Conservation (phyloP, 768 basidiomycete genomes). For the Rhodotorula diobovata region DNA sequence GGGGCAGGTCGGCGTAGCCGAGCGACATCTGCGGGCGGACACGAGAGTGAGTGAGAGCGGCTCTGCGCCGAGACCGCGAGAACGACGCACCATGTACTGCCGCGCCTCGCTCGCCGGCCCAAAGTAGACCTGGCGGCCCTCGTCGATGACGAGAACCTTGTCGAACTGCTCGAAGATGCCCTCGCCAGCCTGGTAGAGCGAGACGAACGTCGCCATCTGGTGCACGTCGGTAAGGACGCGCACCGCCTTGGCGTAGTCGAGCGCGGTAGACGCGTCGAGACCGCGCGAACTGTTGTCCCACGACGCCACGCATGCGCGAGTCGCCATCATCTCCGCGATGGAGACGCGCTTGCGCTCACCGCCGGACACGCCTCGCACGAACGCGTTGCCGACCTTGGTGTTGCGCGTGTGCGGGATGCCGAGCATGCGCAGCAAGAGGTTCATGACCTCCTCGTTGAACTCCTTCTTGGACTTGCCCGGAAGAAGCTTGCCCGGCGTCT, state of each 20-base stretch:
- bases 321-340: slow-evolving; percentile 50
- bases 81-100: slow-evolving; percentile 55
- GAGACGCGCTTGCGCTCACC: slow-evolving; percentile 54
- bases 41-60: too few relatives aligned
- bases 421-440: slow-evolving; percentile 53
- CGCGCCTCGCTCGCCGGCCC: slow-evolving; percentile 61
- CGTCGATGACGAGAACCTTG: slow-evolving; percentile 73
- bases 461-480: slow-evolving; percentile 34
- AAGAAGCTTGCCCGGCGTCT: slow-evolving; percentile 50
- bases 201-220: slow-evolving; percentile 66
- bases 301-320: slow-evolving; percentile 46
- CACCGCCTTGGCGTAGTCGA: slow-evolving; percentile 75
- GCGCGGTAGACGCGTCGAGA: slow-evolving; percentile 70
- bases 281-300: slow-evolving; percentile 63
- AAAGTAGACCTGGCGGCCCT: slow-evolving; percentile 69
- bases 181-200: slow-evolving; percentile 80
- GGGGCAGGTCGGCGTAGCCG: slow-evolving; percentile 47
- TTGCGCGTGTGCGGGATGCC: slow-evolving; percentile 53
- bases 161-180: slow-evolving; percentile 59
- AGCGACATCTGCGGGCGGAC: slow-evolving; percentile 49
- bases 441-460: slow-evolving; percentile 51
- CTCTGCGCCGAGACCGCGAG: too few relatives aligned
- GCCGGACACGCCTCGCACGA: slow-evolving; percentile 52
- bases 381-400: slow-evolving; percentile 50
- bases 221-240: slow-evolving; percentile 79